A percentile compares a stretch with the other conserved stretches of the same genome.
Conservation (phyloP, 306 rosid genomes). For the Fragaria nilgerrensis region DNA sequence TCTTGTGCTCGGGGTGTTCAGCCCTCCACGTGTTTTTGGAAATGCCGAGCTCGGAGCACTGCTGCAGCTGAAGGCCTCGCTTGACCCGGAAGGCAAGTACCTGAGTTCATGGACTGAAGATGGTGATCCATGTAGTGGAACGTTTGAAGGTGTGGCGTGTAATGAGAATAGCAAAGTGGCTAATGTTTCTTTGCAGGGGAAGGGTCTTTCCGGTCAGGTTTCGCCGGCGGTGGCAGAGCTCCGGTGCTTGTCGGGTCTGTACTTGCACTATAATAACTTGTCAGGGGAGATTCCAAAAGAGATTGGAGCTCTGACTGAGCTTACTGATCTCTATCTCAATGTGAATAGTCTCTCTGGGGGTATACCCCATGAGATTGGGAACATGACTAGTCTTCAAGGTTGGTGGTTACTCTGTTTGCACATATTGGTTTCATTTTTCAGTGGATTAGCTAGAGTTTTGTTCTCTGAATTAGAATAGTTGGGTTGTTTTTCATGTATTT, state of each 20-base stretch:
- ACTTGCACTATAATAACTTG: conserved; percentile 76
- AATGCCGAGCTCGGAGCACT: conserved; percentile 74
- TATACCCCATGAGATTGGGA: conserved; percentile 63
- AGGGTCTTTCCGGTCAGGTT: conserved; percentile 73
- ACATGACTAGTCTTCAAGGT: conserved; percentile 85
- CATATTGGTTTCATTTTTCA: no score
- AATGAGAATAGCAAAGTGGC: conserved; percentile 73
- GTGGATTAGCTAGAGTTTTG: background rate
- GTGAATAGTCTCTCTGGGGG: conserved; percentile 69
- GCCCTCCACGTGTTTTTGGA: conserved; percentile 37
- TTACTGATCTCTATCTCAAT: conserved; percentile 80
- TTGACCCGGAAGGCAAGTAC: conserved; percentile 71
- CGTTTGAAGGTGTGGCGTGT: conserved; percentile 71
- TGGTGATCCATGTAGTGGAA: conserved; percentile 78
- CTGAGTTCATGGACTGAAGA: conserved; percentile 72
- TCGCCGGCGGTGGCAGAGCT: conserved; percentile 77
- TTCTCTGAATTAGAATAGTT: background rate
- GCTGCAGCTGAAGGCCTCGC: conserved; percentile 66
- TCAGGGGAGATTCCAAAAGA: conserved; percentile 80
- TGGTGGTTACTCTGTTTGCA: conserved; percentile 11
- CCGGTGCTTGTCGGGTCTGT: conserved; percentile 74
- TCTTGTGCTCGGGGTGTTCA: conserved; percentile 20
- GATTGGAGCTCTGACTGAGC: conserved; percentile 64
- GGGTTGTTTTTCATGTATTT: background rate
- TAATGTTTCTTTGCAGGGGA: conserved; percentile 81